phyloP scores from a whole-genome alignment of 768 basidiomycete genomes.

The Phylloporus scabripes region DNA sequence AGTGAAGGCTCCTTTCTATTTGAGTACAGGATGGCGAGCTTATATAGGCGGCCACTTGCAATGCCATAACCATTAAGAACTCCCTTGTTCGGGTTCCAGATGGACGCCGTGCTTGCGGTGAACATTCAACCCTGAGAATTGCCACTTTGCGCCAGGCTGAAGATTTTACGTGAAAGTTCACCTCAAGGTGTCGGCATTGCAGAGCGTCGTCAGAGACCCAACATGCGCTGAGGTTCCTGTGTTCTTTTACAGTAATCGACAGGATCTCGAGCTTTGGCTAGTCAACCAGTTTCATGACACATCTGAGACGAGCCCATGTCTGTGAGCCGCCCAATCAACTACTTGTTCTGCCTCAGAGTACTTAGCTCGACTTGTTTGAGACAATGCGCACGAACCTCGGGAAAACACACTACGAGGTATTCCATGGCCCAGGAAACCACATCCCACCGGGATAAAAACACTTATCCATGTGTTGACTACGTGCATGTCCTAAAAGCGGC shows the following conservation, averaged over 20 bases:
- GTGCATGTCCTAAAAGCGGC: constrained; percentile 1
- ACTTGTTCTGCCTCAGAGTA: neutral
- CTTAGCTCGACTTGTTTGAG: neutral
- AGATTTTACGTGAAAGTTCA: neutral
- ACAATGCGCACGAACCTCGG: neutral
- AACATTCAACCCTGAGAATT: too few species aligned
- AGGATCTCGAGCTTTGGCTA: too few species aligned
- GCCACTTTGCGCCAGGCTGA: too few species aligned
- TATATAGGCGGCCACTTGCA: neutral
- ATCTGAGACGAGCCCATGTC: neutral
- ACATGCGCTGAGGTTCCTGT: too few species aligned
- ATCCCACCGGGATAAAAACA: neutral
- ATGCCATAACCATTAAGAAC: neutral
- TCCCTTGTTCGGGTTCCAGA: neutral
- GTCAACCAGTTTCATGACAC: neutral
- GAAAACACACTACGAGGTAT: neutral
- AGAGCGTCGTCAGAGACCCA: neutral
- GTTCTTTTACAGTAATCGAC: too few species aligned
- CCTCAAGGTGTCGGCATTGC: neutral
- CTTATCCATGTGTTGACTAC: neutral
- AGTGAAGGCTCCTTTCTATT: neutral
- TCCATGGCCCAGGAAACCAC: neutral
- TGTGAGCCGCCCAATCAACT: neutral
- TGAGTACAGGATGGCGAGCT: neutral
- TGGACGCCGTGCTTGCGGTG: neutral